Conservation (phyloP, 2,329 filamentous ascomycete species). For the Xylaria sp. region DNA sequence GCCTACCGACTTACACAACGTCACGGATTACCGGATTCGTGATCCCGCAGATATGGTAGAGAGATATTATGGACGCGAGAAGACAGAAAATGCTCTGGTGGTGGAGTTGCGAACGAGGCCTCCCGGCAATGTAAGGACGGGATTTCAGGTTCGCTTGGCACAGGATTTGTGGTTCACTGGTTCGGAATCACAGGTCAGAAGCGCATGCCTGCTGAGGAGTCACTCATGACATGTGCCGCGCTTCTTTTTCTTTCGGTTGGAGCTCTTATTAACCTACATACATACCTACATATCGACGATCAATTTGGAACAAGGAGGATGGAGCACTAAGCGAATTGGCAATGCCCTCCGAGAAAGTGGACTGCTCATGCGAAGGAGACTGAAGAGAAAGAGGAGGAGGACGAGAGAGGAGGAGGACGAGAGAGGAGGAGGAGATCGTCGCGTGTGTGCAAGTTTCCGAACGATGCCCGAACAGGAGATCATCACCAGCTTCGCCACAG, state of each 20-base stretch:
- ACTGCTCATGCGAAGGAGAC: no score
- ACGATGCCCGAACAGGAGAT: not conserved
- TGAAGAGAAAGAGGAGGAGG: not conserved
- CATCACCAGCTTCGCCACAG: not conserved
- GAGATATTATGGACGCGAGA: no score
- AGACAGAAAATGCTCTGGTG: not conserved
- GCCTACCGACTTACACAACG: no score
- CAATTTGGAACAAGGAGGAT: not conserved
- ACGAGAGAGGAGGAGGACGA: not conserved
- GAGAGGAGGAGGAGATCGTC: not conserved
- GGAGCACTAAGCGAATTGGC: conserved; percentile 9
- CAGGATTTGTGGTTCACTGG: not conserved
- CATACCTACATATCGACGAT: not conserved
- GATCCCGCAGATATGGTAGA: no score
- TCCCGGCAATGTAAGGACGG: not conserved
- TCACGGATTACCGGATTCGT: no score
- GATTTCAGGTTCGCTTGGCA: not conserved
- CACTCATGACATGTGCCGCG: not conserved
- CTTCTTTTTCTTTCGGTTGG: not conserved
- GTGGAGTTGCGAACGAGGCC: not conserved
- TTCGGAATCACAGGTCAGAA: not conserved
- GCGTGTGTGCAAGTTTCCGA: not conserved
- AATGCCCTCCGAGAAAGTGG: no score
- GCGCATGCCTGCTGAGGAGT: not conserved
- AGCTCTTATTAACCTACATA: conserved; percentile 2